A percentile compares a stretch with the other conserved stretches of the same genome.
These are phyloP conservation scores for Pisolithus marmoratus DNA, from an alignment of 768 basidiomycete species.

Conservation along the genomic window DNA sequence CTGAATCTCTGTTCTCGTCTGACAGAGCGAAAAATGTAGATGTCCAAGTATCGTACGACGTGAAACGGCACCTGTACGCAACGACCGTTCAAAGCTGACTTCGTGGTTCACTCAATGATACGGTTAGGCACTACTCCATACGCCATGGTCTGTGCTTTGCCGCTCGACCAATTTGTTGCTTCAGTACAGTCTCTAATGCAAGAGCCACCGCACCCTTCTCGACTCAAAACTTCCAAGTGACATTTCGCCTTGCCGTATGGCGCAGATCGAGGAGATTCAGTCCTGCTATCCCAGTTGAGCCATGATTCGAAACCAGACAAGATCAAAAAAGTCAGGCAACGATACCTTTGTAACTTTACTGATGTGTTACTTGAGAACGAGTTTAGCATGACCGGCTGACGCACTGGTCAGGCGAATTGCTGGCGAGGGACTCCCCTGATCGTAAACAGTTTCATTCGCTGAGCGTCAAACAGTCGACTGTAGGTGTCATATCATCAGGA, in stretches of 20 bases:
- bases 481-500: too few species aligned
- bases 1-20: background rate
- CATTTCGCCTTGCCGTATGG: constrained; percentile 17
- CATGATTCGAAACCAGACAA: too few species aligned
- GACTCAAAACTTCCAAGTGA: constrained; percentile 17
- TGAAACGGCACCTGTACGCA: constrained; percentile 8
- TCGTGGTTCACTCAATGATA: constrained; percentile 33
- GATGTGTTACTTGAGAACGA: too few species aligned
- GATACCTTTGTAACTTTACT: too few species aligned
- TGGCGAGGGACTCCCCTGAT: too few species aligned
- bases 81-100: constrained; percentile 17
- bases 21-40: constrained; percentile 8
- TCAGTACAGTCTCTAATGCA: constrained; percentile 34
- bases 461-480: too few species aligned
- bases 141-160: background rate
- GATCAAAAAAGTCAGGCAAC: too few species aligned
- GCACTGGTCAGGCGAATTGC: too few species aligned
- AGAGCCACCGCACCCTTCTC: constrained; percentile 31
- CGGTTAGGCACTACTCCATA: constrained; percentile 30
- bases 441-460: too few species aligned
- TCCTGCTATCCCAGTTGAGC: constrained; percentile 20
- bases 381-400: too few species aligned
- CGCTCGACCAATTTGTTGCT: background rate
- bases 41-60: constrained; percentile 28
- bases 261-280: constrained; percentile 22